Percentiles rank a stretch among this genome's conserved stretches.
Evolutionary conservation across 345 rosid species (phyloP).

Genomic region (Acer yangbiense): DNA sequence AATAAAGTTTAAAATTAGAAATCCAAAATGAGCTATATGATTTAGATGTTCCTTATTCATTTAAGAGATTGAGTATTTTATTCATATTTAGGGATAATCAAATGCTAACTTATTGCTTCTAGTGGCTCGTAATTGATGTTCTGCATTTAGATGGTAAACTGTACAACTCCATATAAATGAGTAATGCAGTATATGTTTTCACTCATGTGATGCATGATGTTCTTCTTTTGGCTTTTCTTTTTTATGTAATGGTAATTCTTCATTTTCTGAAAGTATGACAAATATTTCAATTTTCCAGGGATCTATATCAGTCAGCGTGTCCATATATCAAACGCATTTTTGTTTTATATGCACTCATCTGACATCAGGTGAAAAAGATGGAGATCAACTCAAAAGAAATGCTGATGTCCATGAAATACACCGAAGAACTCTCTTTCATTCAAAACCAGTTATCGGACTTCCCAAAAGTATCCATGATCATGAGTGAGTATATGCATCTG

Average conservation of each 20-base stretch:
- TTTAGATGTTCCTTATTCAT: neutral
- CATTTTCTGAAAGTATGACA: conserved; percentile 18
- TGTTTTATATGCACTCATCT: conserved; percentile 86
- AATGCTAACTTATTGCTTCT: conserved; percentile 3
- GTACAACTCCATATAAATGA: conserved; percentile 2
- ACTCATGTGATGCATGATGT: conserved; percentile 7
- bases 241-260: conserved; percentile 14
- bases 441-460: conserved; percentile 56
- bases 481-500: conserved; percentile 59
- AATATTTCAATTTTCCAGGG: conserved; percentile 57
- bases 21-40: neutral
- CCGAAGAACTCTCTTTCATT: conserved; percentile 71
- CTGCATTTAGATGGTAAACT: neutral
- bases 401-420: conserved; percentile 87
- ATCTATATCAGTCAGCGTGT: conserved; percentile 92
- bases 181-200: neutral
- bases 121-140: neutral
- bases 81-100: neutral
- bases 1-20: neutral
- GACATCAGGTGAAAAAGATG: conserved; percentile 91
- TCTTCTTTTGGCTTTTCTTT: neutral
- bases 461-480: conserved; percentile 76
- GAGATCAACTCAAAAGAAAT: conserved; percentile 86
- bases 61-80: neutral
- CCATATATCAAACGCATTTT: conserved; percentile 81